Evolutionary conservation across 441 rosid species (phyloP).

Genomic region (Theobroma grandiflorum): DNA sequence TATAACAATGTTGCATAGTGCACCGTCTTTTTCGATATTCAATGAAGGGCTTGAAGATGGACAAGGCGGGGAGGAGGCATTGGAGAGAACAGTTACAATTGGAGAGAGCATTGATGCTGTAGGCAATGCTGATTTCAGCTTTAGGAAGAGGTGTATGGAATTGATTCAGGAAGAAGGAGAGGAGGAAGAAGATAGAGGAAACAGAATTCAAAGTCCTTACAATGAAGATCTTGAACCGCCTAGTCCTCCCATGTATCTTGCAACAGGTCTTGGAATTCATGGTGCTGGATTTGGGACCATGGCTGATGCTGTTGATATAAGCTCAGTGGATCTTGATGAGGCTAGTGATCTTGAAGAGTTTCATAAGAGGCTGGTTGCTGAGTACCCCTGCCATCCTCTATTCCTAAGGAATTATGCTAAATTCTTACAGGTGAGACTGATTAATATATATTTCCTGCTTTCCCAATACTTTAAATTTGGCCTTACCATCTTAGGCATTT

Average conservation of each 20-base stretch:
- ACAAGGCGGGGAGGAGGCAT: conserved; percentile 27
- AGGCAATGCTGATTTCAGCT: conserved; percentile 56
- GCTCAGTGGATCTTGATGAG: conserved; percentile 49
- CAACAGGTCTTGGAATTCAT: conserved; percentile 71
- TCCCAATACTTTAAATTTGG: not conserved
- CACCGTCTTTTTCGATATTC: conserved; percentile 64
- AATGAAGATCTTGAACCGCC: conserved; percentile 45
- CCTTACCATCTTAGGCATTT: not conserved
- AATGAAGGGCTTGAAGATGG: conserved; percentile 40
- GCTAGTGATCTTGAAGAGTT: conserved; percentile 55
- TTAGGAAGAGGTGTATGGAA: conserved; percentile 49
- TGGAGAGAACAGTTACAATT: conserved; percentile 55
- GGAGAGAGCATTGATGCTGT: conserved; percentile 47
- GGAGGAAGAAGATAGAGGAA: conserved; percentile 34
- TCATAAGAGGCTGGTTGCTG: conserved; percentile 65
- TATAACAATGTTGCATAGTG: conserved; percentile 57
- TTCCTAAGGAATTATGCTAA: conserved; percentile 76
- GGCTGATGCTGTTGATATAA: conserved; percentile 41
- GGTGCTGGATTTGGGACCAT: conserved; percentile 40
- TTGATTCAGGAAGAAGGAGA: conserved; percentile 55
- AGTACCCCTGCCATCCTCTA: conserved; percentile 74
- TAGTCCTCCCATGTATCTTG: conserved; percentile 75
- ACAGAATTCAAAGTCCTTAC: conserved; percentile 22
- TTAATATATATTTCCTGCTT: not conserved
- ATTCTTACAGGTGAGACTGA: conserved; percentile 62